A percentile compares a stretch with the other conserved stretches of the same genome.
phyloP scores from a whole-genome alignment of 768 basidiomycete species.

The Sporobolomyces phaffii region DNA sequence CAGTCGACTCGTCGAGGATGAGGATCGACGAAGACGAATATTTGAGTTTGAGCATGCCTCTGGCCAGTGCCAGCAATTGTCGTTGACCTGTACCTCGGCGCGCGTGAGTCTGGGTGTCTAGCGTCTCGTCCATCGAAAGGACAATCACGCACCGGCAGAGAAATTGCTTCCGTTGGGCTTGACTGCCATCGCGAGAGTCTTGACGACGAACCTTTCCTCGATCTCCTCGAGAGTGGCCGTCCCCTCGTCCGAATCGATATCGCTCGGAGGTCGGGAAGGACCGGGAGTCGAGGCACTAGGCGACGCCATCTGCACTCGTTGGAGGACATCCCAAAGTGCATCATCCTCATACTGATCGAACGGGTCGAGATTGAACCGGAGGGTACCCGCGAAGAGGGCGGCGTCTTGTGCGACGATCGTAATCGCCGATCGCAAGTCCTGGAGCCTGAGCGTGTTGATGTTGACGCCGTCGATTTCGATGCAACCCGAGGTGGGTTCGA shows the following conservation, averaged over 20 bases:
- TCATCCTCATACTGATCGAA: conserved; percentile 38
- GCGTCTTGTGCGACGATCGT: conserved; percentile 61
- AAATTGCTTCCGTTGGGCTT: conserved; percentile 43
- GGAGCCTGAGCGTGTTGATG: conserved; percentile 46
- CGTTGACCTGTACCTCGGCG: conserved; percentile 38
- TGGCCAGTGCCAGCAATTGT: conserved; percentile 43
- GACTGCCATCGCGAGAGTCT: conserved; percentile 32
- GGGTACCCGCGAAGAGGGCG: conserved; percentile 65
- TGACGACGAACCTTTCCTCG: conserved; percentile 31
- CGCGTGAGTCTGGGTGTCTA: too few relatives aligned
- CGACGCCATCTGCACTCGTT: conserved; percentile 40
- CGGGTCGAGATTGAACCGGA: conserved; percentile 60
- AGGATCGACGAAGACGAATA: conserved; percentile 38
- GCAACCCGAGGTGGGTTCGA: conserved; percentile 46
- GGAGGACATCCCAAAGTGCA: conserved; percentile 43
- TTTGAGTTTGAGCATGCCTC: conserved; percentile 41
- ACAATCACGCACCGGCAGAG: conserved; percentile 34
- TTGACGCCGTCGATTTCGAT: conserved; percentile 48
- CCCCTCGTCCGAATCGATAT: background rate
- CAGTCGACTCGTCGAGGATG: conserved; percentile 44
- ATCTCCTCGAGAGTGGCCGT: conserved; percentile 24
- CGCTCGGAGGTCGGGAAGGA: conserved; percentile 7
- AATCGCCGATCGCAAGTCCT: conserved; percentile 63
- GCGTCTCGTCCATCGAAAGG: too few relatives aligned
- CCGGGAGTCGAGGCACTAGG: conserved; percentile 13